These are phyloP conservation scores for Penicillium ochrochloron DNA, from an alignment of 495 filamentous ascomycete genomes.

Conservation along the genomic window DNA sequence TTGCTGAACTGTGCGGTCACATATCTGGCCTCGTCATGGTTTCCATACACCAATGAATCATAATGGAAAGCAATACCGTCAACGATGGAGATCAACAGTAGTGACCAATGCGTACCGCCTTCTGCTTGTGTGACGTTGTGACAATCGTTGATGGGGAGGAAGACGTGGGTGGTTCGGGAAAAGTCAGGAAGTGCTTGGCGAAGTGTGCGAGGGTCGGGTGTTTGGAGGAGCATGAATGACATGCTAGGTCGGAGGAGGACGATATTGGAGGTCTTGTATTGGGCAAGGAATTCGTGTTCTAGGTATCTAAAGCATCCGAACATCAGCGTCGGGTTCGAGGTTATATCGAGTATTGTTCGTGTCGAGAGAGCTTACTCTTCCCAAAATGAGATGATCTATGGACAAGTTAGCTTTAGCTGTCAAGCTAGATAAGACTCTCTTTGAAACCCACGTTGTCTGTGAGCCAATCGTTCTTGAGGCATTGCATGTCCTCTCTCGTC, in stretches of 20 bases:
- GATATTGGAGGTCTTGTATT: constrained; percentile 80
- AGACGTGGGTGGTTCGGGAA: constrained; percentile 83
- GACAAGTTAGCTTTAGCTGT: constrained; percentile 22
- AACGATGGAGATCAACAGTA: constrained; percentile 85
- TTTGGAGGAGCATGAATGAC: constrained; percentile 90
- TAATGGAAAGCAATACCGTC: constrained; percentile 97
- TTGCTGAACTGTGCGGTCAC: constrained; percentile 64
- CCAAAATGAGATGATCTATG: constrained; percentile 85
- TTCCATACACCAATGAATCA: constrained; percentile 81
- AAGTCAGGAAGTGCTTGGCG: constrained; percentile 65
- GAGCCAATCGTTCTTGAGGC: constrained; percentile 91
- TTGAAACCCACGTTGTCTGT: constrained; percentile 84
- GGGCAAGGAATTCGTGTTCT: constrained; percentile 80
- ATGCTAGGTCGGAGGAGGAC: constrained; percentile 91
- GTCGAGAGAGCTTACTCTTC: constrained; percentile 72
- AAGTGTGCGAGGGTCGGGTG: constrained; percentile 73
- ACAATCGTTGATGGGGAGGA: constrained; percentile 94
- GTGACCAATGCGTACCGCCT: constrained; percentile 92
- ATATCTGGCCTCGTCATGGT: constrained; percentile 70
- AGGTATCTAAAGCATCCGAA: constrained; percentile 65
- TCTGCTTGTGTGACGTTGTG: constrained; percentile 75
- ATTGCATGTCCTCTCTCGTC: constrained; percentile 82
- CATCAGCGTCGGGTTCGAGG: constrained; percentile 17
- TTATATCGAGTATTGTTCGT: not conserved
- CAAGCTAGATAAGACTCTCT: constrained; percentile 8